Base-by-base conservation (phyloP, 176 grass and related monocot genomes). In the Paspalum notatum region DNA sequence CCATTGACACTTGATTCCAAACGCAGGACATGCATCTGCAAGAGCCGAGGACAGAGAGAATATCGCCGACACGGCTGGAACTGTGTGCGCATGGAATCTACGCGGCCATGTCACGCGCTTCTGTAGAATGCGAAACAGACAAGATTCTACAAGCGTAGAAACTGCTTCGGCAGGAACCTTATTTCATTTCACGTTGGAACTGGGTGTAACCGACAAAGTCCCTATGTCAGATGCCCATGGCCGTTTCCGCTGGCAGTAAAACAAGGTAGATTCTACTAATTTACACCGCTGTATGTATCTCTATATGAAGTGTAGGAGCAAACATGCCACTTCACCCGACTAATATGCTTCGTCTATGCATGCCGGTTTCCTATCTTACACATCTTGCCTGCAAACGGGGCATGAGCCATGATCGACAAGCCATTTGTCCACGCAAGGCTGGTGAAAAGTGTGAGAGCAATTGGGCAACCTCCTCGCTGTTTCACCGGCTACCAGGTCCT, bases 391-490 rank as follows among this genome's bases (percentile, higher is more conserved):
- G 63, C 93, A 97, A 12, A 97, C 90, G 62, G 93, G 93, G 82
- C 93, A 97, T 22, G 93, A 90, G 2, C 88, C 88, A 45, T 85
- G 90, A 27, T 77, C 81, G 62, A 63, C 63, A 17, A 97, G 90
- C 93, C 93, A 97, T 85, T 87, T 93, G 77, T 97, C 93, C 70
- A 97, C 88, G 56, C 93, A 97, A 20, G 41, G 70, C 88, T 84
- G 78, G 75, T 97, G 93, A 17, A 97, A 97, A 41, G 66, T 92
- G 81, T 97, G 93, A 5, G 85, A 91, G 68, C 93, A 97, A 66
- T 16, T 62, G 0, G 93, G 93, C 80, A 97, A 77, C 66, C 47
- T 93, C 71, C 93, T 90, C 48, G 72, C 90, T 44, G 56, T 93
- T 38, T 97, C 93, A 37, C 90, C 90, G 14, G 67, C 17, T 32